Base-by-base conservation (phyloP, 768 basidiomycete species). In the Kwoniella sp. region DNA sequence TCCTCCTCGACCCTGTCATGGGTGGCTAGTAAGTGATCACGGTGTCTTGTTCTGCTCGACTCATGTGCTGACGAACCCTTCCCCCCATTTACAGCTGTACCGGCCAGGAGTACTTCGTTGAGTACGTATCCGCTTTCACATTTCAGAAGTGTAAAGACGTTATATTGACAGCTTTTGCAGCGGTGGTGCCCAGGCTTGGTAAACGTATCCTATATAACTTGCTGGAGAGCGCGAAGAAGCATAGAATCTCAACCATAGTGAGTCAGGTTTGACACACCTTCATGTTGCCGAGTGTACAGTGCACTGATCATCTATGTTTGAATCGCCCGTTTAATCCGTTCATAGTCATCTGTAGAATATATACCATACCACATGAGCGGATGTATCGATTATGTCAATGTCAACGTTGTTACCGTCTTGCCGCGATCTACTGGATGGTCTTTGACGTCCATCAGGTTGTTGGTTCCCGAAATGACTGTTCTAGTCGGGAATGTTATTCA, bases 1-100 rank as follows among this genome's bases (percentile, higher is more conserved):
- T 87, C 1, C 80, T 88, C 1, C 83, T 88, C 30, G 67, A 68
- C 58, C 40, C 57, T 33, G 56, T n/a, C 19, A 64, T 68, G 62
- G 61, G 62, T 51, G 63, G 57, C 40, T 68, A 68, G 58, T 68
- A 37, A 47, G 57, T 58, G 22, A 19, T 25, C 22, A 6, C 17
- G 8, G 3, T 9, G 40, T 15, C 17, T 19, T 10, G 40, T 44
- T 44, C 8, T 44, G 40, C 8, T 15, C 10, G 8, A 9, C 17
- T 44, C 8, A 3, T 44, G 33, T 6, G 7, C 33, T 33, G 33
- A 5, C 13, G 33, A 33, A 9, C 17, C 8, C 40, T 19, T 44
- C 17, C 40, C 40, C 17, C 40, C 33, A n/a, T 33, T 33, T 13
- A 8, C 29, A 58, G 57, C 57, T 58, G 57, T 36, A 58, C 57